Evolutionary conservation across 2,329 filamentous ascomycete genomes (phyloP).

Genomic region (Trichophaea hybrida): DNA sequence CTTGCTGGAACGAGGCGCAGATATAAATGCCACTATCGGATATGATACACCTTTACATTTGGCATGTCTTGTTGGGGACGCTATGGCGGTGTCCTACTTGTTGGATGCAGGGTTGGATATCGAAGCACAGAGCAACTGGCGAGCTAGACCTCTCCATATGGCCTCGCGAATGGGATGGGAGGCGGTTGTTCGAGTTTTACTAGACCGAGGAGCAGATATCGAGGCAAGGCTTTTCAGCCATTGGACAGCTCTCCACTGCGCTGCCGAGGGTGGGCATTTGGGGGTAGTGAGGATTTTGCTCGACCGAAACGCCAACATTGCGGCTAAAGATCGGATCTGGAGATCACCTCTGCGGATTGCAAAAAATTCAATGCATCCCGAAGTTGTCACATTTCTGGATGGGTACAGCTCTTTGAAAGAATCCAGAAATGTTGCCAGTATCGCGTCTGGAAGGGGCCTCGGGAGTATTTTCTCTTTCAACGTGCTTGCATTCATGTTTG

Average conservation of each 20-base stretch:
- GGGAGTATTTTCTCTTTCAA: too few relatives aligned
- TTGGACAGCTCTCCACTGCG: neutral
- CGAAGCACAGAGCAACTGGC: neutral
- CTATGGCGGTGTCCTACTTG: neutral
- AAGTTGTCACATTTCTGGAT: neutral
- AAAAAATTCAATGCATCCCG: neutral
- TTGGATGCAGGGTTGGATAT: neutral
- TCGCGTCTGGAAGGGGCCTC: too few relatives aligned
- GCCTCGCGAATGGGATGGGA: neutral
- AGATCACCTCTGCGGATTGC: neutral
- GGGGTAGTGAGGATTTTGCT: neutral
- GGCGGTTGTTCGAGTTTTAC: neutral
- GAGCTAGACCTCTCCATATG: neutral
- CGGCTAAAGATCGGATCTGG: neutral
- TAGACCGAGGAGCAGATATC: slow-evolving; percentile 9
- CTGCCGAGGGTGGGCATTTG: neutral
- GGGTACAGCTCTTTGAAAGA: neutral
- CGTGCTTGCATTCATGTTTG: too few relatives aligned
- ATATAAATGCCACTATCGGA: too few relatives aligned
- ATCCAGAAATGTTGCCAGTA: too few relatives aligned
- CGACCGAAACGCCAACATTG: neutral
- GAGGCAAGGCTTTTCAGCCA: neutral
- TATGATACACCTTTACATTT: neutral
- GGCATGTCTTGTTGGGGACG: neutral
- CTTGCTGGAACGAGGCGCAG: too few relatives aligned